Evolutionary conservation across 2,329 filamentous ascomycete genomes (phyloP), one percentile per base, ranked within the genome.

Genomic region (Fulvia fulva): DNA sequence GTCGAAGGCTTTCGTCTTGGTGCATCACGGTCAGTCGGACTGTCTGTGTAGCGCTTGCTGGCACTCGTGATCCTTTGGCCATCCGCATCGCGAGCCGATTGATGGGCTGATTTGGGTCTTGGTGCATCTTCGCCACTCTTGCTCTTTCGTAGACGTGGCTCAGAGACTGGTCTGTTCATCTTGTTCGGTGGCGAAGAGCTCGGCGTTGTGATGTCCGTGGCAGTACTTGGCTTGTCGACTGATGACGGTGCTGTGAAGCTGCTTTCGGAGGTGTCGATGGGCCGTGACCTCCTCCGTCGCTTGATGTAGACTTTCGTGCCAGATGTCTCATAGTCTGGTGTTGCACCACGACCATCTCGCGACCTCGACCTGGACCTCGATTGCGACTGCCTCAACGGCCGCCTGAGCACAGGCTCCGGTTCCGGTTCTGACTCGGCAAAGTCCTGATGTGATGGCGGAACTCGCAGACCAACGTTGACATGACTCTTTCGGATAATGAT

Each of bases 261-360:
- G 47, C 67, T 69, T 34, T 67, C 65, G 7, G 69, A 66, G 23
- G 61, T 67, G 22, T 56, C 63, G 11, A 56, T 23, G 16, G 62
- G 56, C 41, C 56, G 56, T 12, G 68, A 68, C 37, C 63, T 62
- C 55, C 55, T 63, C 19, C 66, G 63, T 41, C 68, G 64, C 58
- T 69, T 70, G 61, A 72, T 65, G 60, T 71, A 72, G 8, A 72
- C 63, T 46, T 68, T 72, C 28, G 68, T 67, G 19, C 70, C 70
- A 46, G 66, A 67, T 51, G 66, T 65, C 50, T 70, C 68, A 46
- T 67, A 71, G 47, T 70, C 68, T 28, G 68, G 68, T 28, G 63
- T 66, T 11, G 51, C 60, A 44, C 65, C 63, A 26, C 65, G 58
- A 25, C 52, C 51, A 46, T 67, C 63, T 25, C 57, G 60, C 22